Conservation (phyloP, 352 stramenopile species). For the Globisporangium okanoganense region DNA sequence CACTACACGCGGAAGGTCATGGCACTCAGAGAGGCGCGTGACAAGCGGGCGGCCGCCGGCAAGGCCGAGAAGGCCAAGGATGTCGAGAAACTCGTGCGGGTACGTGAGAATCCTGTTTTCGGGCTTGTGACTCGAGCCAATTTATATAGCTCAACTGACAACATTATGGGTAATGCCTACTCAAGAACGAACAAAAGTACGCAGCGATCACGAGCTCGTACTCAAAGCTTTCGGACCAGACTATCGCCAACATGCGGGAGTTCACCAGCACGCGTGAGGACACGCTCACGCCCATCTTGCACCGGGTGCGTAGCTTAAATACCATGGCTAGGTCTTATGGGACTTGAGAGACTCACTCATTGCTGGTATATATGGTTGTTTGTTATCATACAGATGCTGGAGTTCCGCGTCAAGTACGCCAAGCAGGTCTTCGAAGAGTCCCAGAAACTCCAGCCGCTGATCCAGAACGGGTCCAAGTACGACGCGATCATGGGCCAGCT, state of each 20-base stretch:
- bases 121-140: too few species aligned
- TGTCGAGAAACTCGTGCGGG: conserved; percentile 70
- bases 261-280: conserved; percentile 61
- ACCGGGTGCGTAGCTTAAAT: conserved; percentile 27
- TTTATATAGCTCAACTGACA: too few species aligned
- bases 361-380: not conserved
- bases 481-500: conserved; percentile 42
- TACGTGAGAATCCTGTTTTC: conserved; percentile 11
- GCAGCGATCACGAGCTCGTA: conserved; percentile 60
- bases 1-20: conserved; percentile 80
- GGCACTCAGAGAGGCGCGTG: conserved; percentile 50
- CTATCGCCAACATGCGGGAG: conserved; percentile 49
- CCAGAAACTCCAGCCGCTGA: conserved; percentile 41
- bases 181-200: conserved; percentile 77
- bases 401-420: conserved; percentile 64
- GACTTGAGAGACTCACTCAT: not conserved
- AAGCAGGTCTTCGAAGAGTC: conserved; percentile 49
- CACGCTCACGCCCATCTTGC: conserved; percentile 57
- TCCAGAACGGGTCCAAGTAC: conserved; percentile 36
- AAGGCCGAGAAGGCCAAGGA: conserved; percentile 72
- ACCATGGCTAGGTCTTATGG: too few species aligned
- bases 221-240: conserved; percentile 55
- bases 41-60: conserved; percentile 47
- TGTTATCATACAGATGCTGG: conserved; percentile 28
- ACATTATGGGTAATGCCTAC: too few species aligned